These are phyloP conservation scores for Salvia sclarea DNA, from an alignment of 305 asterid genomes.

Conservation along the genomic window DNA sequence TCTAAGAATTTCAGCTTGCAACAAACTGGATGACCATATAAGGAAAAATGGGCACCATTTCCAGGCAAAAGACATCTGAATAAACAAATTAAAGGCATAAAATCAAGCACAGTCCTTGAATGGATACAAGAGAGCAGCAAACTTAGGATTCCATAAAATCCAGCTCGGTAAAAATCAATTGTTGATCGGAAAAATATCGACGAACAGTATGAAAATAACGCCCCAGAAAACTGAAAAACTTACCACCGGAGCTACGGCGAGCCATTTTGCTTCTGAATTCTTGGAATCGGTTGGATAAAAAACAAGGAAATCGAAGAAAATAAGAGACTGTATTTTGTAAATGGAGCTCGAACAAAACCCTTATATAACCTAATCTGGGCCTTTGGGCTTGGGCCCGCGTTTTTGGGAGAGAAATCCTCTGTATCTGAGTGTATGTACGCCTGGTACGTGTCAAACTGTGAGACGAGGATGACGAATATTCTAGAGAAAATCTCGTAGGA, in stretches of 20 bases:
- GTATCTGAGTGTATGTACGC: background rate
- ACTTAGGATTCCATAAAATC: background rate
- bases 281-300: background rate
- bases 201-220: background rate
- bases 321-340: background rate
- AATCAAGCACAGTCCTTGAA: background rate
- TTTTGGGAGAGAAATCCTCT: background rate
- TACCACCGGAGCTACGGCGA: conserved; percentile 59
- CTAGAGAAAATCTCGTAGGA: too few relatives aligned
- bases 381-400: too few relatives aligned
- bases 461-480: conserved; percentile 4
- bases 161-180: background rate
- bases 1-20: background rate
- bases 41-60: background rate
- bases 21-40: background rate
- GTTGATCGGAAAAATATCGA: conserved; percentile 3
- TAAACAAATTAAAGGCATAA: background rate
- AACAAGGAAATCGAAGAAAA: background rate
- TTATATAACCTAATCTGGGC: background rate
- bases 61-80: background rate
- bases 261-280: conserved; percentile 33
- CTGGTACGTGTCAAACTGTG: conserved; percentile 20
- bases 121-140: background rate
- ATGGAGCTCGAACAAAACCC: background rate
- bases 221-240: background rate